These are phyloP conservation scores for Incumbomyces delicatus DNA, from an alignment of 2,329 filamentous ascomycete genomes.

Conservation along the genomic window DNA sequence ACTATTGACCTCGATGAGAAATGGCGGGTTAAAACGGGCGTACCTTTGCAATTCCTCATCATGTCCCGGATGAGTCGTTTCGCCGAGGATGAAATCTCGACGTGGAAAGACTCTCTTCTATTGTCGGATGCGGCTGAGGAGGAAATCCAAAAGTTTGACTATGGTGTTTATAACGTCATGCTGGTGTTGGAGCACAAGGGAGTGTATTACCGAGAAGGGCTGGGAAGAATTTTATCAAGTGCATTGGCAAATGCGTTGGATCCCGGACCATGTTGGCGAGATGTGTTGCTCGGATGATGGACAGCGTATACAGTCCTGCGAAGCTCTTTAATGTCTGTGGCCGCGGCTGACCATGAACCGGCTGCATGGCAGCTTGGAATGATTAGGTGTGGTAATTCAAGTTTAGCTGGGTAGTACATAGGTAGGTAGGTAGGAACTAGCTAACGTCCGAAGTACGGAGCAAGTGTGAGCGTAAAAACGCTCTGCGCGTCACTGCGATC, in stretches of 20 bases:
- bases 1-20: constrained; percentile 19
- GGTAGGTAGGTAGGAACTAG: no score
- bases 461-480: no score
- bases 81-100: constrained; percentile 18
- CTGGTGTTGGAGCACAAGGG: constrained; percentile 16
- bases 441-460: no score
- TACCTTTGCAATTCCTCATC: constrained; percentile 18
- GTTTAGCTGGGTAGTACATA: no score
- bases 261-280: constrained; percentile 18
- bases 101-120: constrained; percentile 13
- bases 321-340: no score
- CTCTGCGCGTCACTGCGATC: no score
- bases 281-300: constrained; percentile 18
- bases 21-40: constrained; percentile 13
- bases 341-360: no score
- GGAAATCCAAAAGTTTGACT: constrained; percentile 11
- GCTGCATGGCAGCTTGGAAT: no score
- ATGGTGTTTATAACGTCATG: constrained; percentile 21
- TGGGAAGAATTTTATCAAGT: constrained; percentile 18
- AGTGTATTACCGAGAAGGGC: constrained; percentile 18
- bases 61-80: constrained; percentile 19
- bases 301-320: no score
- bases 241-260: constrained; percentile 13
- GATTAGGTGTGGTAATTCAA: no score
- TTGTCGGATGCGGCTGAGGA: constrained; percentile 19